Evolutionary conservation across 768 basidiomycete species (phyloP).

Genomic region (Trametes villosa): DNA sequence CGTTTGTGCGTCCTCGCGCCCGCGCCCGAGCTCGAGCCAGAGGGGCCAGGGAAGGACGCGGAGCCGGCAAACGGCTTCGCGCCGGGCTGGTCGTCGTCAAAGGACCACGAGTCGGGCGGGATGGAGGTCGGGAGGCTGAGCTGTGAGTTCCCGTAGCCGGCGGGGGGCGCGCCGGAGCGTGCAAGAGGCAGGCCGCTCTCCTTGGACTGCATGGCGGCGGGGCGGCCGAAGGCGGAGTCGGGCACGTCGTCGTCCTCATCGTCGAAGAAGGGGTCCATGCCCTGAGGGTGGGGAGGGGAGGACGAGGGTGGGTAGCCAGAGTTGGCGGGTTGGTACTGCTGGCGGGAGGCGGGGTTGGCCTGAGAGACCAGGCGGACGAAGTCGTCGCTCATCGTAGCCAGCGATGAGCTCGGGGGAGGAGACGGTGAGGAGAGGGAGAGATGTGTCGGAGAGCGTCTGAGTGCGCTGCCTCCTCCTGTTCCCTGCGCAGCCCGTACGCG

Average conservation of each 20-base stretch:
- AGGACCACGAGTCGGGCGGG: constrained; percentile 71
- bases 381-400: constrained; percentile 64
- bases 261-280: constrained; percentile 92
- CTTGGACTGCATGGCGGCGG: constrained; percentile 47
- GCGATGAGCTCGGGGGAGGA: constrained; percentile 25
- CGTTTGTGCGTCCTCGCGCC: constrained; percentile 22
- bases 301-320: constrained; percentile 65
- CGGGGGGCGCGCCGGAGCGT: constrained; percentile 61
- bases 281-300: constrained; percentile 29
- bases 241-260: constrained; percentile 73
- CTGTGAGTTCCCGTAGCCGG: constrained; percentile 52
- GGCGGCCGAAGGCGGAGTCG: constrained; percentile 66
- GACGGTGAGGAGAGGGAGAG: constrained; percentile 4
- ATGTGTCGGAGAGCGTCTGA: too few species aligned
- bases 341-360: constrained; percentile 65
- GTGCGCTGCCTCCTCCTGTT: too few species aligned
- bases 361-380: constrained; percentile 74
- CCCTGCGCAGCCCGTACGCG: too few species aligned
- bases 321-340: constrained; percentile 51
- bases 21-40: too few species aligned
- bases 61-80: constrained; percentile 33
- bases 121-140: constrained; percentile 47
- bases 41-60: constrained; percentile 47
- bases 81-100: constrained; percentile 58
- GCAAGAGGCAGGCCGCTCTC: constrained; percentile 62